phyloP scores from a whole-genome alignment of 192 early-diverging fungal species.

The Dispira parvispora region DNA sequence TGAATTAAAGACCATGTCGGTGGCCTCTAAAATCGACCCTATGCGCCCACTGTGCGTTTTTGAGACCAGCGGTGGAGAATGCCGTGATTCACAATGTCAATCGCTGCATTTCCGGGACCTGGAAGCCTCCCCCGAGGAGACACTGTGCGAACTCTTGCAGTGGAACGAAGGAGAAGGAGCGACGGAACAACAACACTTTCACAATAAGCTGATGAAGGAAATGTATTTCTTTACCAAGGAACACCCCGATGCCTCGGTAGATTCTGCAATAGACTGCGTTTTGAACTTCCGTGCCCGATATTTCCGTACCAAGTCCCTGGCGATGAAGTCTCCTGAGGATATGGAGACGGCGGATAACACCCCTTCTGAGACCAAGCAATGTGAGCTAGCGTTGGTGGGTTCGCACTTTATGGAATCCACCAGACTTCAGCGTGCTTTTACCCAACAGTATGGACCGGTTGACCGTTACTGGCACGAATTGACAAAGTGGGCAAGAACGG shows the following conservation, averaged over 20 bases:
- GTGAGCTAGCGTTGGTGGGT: neutral
- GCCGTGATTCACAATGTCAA: neutral
- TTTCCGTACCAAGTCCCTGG: neutral
- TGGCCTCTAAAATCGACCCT: slow-evolving; percentile 2
- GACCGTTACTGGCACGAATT: no score
- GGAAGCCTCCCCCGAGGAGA: neutral
- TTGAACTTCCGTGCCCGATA: neutral
- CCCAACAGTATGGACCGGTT: no score
- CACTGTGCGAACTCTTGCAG: neutral
- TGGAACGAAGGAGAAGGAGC: neutral
- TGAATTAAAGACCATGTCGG: neutral
- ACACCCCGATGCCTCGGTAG: neutral
- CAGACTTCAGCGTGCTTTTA: neutral
- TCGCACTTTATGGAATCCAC: neutral
- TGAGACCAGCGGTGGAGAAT: slow-evolving; percentile 2
- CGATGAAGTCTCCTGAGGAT: neutral
- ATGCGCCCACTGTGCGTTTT: neutral
- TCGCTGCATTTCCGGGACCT: slow-evolving; percentile 8
- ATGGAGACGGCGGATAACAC: neutral
- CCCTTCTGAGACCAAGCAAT: neutral
- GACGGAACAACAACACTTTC: neutral
- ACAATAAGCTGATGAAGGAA: neutral
- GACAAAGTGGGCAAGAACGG: no score
- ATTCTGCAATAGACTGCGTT: neutral
- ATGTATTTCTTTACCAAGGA: neutral